Conservation (phyloP, 345 rosid species). For the Eucalyptus pauciflora region DNA sequence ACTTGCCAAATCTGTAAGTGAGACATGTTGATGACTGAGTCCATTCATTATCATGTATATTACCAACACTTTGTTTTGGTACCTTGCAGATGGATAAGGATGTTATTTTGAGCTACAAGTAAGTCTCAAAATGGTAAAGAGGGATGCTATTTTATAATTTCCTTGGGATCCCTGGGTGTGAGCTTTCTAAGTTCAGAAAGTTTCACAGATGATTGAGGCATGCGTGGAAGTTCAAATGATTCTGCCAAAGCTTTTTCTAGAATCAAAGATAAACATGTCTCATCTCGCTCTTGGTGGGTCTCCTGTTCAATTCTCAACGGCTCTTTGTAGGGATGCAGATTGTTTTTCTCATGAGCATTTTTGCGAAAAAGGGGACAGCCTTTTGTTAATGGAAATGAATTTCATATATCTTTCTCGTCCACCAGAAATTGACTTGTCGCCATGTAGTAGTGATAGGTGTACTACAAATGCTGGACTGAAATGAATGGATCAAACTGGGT, state of each 20-base stretch:
- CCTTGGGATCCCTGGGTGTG: not conserved
- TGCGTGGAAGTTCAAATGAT: not conserved
- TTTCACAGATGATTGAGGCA: not conserved
- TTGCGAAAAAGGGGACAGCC: not conserved
- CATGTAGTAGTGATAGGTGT: not conserved
- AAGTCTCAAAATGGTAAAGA: not conserved
- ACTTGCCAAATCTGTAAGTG: slow-evolving; percentile 52
- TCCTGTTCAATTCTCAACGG: not conserved
- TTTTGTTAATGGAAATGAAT: not conserved
- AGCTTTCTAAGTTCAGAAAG: not conserved
- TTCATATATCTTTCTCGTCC: not conserved
- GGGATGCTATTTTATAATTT: not conserved
- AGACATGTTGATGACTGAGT: not conserved
- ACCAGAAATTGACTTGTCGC: not conserved
- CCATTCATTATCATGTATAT: not conserved
- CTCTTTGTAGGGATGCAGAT: slow-evolving; percentile 51
- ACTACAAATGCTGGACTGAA: not conserved
- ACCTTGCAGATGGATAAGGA: slow-evolving; percentile 57
- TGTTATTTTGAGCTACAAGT: not conserved
- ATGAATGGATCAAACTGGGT: not conserved
- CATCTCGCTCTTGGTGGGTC: not conserved
- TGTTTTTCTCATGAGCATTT: not conserved
- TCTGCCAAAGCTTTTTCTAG: not conserved
- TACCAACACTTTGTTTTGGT: not conserved
- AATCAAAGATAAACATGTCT: not conserved